phyloP scores from a whole-genome alignment of 2,329 filamentous ascomycete species.

The Fusarium miscanthi region DNA sequence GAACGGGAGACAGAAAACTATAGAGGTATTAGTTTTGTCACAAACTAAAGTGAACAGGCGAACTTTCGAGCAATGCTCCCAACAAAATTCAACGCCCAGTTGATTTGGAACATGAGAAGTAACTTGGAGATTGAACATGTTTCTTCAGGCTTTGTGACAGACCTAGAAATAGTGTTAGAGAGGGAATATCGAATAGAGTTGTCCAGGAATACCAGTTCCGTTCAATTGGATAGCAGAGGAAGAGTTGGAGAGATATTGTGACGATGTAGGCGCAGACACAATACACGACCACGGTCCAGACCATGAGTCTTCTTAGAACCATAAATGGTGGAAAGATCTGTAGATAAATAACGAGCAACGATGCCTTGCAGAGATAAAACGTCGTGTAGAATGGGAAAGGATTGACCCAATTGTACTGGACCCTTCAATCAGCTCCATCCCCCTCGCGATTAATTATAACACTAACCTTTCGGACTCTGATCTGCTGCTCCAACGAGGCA shows the following conservation, averaged over 20 bases:
- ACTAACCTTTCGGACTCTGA: background rate
- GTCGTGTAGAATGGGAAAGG: conserved; percentile 27
- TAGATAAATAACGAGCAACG: conserved; percentile 26
- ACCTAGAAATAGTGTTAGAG: background rate
- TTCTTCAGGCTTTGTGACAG: background rate
- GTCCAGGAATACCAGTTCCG: conserved; percentile 21
- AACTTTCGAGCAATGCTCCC: conserved; percentile 23
- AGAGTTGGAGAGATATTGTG: conserved; percentile 1
- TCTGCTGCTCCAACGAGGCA: background rate
- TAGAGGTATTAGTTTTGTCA: rapidly evolving
- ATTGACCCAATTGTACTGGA: conserved; percentile 5
- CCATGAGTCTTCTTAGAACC: conserved; percentile 5
- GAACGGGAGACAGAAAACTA: conserved; percentile 24
- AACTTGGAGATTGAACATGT: background rate
- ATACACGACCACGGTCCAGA: conserved; percentile 16
- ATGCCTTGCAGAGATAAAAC: conserved; percentile 34
- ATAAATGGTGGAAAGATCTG: conserved; percentile 35
- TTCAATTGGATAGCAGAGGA: conserved; percentile 23
- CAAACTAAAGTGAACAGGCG: rapidly evolving
- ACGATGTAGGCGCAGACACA: background rate
- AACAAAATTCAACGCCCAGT: conserved; percentile 22
- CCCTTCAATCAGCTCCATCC: background rate
- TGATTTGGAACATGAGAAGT: conserved; percentile 10
- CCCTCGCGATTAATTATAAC: rapidly evolving
- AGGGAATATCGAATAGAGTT: rapidly evolving